A percentile compares a stretch with the other conserved stretches of the same genome.
Evolutionary conservation across 805 yeast genomes (phyloP).

Genomic region (Pichia ethanolica): DNA sequence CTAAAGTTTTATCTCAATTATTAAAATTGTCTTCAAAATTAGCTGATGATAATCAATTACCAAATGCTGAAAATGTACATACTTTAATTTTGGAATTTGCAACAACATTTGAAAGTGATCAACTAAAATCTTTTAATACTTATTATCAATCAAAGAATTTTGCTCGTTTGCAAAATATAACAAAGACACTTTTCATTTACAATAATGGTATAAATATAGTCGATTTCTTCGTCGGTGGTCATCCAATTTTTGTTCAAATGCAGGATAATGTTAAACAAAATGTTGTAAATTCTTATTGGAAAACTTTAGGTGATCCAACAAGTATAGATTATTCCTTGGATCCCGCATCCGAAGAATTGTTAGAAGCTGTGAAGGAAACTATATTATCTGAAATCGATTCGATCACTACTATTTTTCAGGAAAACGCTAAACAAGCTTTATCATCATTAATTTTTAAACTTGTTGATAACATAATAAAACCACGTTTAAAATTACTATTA

Average conservation of each 20-base stretch:
- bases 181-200: slow-evolving; percentile 67
- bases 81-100: slow-evolving; percentile 60
- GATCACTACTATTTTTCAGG: slow-evolving; percentile 59
- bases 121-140: slow-evolving; percentile 61
- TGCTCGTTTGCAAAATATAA: slow-evolving; percentile 65
- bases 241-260: slow-evolving; percentile 54
- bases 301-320: slow-evolving; percentile 51
- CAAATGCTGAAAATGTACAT: slow-evolving; percentile 31
- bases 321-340: slow-evolving; percentile 42
- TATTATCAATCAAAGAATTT: slow-evolving; percentile 68
- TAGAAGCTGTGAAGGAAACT: slow-evolving; percentile 51
- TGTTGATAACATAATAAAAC: slow-evolving; percentile 63
- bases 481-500: slow-evolving; percentile 49
- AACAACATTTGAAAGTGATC: slow-evolving; percentile 63
- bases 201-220: slow-evolving; percentile 82
- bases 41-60: slow-evolving; percentile 40
- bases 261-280: slow-evolving; percentile 22
- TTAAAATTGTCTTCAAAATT: slow-evolving; percentile 59
- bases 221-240: slow-evolving; percentile 73
- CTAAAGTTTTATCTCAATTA: slow-evolving; percentile 59
- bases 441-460: slow-evolving; percentile 65
- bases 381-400: slow-evolving; percentile 67
- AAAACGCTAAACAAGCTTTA: slow-evolving; percentile 55
- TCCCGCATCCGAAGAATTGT: slow-evolving; percentile 40
- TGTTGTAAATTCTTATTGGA: slow-evolving; percentile 41